A percentile compares a stretch with the other conserved stretches of the same genome.
Conservation (phyloP, 177 flowering plant species). For the Telopea speciosissima region DNA sequence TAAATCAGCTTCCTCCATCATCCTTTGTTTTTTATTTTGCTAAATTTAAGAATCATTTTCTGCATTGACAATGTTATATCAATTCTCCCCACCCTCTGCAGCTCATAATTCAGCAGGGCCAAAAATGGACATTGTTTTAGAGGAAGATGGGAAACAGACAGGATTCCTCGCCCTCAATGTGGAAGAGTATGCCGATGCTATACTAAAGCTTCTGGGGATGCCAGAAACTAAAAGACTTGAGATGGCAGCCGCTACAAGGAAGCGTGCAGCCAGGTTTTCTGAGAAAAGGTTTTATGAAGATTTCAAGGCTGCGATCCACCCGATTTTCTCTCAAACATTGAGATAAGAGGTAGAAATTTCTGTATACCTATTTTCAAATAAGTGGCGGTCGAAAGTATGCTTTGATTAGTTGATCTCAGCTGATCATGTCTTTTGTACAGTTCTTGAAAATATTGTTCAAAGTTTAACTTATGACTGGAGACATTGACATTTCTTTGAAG, state of each 20-base stretch:
- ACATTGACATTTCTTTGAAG: too few species aligned
- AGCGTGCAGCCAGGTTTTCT: slow-evolving; percentile 60
- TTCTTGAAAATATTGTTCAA: too few species aligned
- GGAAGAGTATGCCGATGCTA: slow-evolving; percentile 83
- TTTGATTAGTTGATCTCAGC: too few species aligned
- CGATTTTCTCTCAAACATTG: slow-evolving; percentile 31
- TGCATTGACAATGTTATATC: background rate
- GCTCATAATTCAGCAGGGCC: slow-evolving; percentile 96
- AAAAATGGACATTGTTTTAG: slow-evolving; percentile 79
- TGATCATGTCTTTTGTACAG: too few species aligned
- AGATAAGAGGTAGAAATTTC: slow-evolving; percentile 2
- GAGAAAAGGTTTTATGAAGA: slow-evolving; percentile 79
- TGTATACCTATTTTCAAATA: too few species aligned
- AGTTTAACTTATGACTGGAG: too few species aligned
- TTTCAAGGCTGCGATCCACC: slow-evolving; percentile 58
- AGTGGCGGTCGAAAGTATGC: too few species aligned
- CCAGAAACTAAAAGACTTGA: slow-evolving; percentile 49
- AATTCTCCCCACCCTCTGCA: slow-evolving; percentile 17
- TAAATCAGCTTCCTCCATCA: too few species aligned
- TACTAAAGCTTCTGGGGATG: slow-evolving; percentile 54
- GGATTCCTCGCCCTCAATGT: slow-evolving; percentile 70
- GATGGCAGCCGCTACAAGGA: slow-evolving; percentile 85
- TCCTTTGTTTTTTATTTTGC: background rate
- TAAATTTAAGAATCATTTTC: background rate
- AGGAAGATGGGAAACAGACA: slow-evolving; percentile 67